A percentile compares a stretch with the other conserved stretches of the same genome.
These are phyloP conservation scores for Talaromyces sp. DNA, from an alignment of 2,329 filamentous ascomycete genomes.

Conservation along the genomic window DNA sequence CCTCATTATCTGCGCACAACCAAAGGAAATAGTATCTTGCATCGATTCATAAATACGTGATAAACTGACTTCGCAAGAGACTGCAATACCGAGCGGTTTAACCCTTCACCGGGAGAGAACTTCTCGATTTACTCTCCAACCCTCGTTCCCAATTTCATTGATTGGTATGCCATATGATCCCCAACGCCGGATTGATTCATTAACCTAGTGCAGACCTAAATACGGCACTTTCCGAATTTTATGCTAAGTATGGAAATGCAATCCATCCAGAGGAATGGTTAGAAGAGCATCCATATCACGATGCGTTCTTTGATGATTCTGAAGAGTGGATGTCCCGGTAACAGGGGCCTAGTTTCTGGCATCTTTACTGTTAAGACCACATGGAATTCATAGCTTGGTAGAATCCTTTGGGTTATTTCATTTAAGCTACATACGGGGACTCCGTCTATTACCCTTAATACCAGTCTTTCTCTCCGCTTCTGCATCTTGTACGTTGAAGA, in stretches of 20 bases:
- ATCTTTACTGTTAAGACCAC: background rate
- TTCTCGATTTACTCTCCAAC: slow-evolving; percentile 12
- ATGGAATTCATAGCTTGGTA: no score
- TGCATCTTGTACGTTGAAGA: no score
- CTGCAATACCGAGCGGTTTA: slow-evolving; percentile 3
- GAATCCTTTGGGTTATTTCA: no score
- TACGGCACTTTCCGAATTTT: background rate
- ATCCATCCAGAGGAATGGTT: slow-evolving; percentile 13
- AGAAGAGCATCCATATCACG: slow-evolving; percentile 12
- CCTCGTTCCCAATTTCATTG: slow-evolving; percentile 4
- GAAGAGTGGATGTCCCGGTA: slow-evolving; percentile 9
- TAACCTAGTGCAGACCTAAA: background rate
- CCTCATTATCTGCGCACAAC: slow-evolving; percentile 4
- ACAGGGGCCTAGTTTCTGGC: background rate
- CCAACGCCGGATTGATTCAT: background rate
- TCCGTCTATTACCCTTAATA: no score
- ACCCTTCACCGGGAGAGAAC: background rate
- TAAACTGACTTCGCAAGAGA: slow-evolving; percentile 1
- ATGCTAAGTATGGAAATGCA: background rate
- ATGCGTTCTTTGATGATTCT: slow-evolving; percentile 8
- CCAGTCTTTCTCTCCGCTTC: no score
- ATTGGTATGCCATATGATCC: background rate
- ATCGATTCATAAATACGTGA: background rate
- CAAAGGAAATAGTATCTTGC: background rate
- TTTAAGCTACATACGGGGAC: no score